Evolutionary conservation across 345 rosid species (phyloP).

Genomic region (Lumnitzera littorea): DNA sequence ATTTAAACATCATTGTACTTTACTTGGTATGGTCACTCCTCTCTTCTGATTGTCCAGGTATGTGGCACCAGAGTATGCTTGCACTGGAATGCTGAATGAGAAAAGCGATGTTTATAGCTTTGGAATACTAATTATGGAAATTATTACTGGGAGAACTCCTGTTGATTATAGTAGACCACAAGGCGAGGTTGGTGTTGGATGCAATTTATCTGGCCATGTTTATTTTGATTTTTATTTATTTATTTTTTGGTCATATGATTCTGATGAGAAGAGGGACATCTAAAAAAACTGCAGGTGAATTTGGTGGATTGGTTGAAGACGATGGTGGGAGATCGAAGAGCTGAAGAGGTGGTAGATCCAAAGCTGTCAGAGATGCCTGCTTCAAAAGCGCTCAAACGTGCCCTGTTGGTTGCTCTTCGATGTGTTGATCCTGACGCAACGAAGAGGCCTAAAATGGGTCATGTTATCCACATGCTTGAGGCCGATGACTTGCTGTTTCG

Average conservation of each 20-base stretch:
- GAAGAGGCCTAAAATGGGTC: slow-evolving; percentile 96
- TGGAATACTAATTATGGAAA: slow-evolving; percentile 89
- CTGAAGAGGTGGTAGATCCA: slow-evolving; percentile 86
- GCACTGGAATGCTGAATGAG: slow-evolving; percentile 94
- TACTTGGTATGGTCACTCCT: slow-evolving; percentile 2
- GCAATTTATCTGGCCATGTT: neutral
- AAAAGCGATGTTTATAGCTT: slow-evolving; percentile 93
- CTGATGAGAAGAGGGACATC: slow-evolving; percentile 7
- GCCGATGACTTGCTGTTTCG: slow-evolving; percentile 78
- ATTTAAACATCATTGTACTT: neutral
- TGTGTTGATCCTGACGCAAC: slow-evolving; percentile 97
- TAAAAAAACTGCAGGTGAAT: slow-evolving; percentile 54
- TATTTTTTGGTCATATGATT: slow-evolving; percentile 2
- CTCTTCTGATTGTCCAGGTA: slow-evolving; percentile 35
- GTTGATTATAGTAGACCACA: slow-evolving; percentile 83
- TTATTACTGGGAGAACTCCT: slow-evolving; percentile 80
- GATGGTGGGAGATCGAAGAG: slow-evolving; percentile 79
- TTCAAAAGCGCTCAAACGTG: slow-evolving; percentile 86
- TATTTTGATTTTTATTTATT: neutral
- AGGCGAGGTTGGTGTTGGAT: slow-evolving; percentile 59
- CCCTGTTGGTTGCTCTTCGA: slow-evolving; percentile 70
- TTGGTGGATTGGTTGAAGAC: slow-evolving; percentile 91
- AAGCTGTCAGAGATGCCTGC: slow-evolving; percentile 77
- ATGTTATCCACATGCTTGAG: slow-evolving; percentile 98
- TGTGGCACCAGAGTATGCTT: slow-evolving; percentile 98